A percentile compares a stretch with the other conserved stretches of the same genome.
Evolutionary conservation across 352 stramenopile species (phyloP).

Genomic region (Blastocystis hominis): DNA sequence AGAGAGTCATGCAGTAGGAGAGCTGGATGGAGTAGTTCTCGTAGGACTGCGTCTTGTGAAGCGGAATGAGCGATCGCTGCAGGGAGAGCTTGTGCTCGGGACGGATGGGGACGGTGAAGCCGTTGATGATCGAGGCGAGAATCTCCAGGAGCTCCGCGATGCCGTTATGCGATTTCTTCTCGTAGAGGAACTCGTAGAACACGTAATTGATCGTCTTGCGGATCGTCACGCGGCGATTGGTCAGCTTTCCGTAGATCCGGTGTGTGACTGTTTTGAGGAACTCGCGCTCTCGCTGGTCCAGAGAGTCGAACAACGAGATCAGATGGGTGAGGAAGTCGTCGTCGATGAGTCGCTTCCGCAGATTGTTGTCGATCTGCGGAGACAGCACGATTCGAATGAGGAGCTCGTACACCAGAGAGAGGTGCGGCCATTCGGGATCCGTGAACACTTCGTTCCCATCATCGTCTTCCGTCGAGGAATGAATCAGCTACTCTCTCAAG

Average conservation of each 20-base stretch:
- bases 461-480: conserved; percentile 93
- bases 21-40: conserved; percentile 94
- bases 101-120: conserved; percentile 96
- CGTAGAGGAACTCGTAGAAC: conserved; percentile 97
- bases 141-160: conserved; percentile 95
- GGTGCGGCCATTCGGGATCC: conserved; percentile 88
- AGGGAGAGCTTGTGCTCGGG: conserved; percentile 90
- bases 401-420: conserved; percentile 97
- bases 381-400: conserved; percentile 94
- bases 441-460: conserved; percentile 93
- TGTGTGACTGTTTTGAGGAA: conserved; percentile 98
- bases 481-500: conserved; percentile 59
- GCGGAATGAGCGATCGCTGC: conserved; percentile 82
- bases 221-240: conserved; percentile 93
- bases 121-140: conserved; percentile 95
- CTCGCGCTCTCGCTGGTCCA: conserved; percentile 92
- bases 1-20: conserved; percentile 98
- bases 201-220: conserved; percentile 90
- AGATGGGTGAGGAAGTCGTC: conserved; percentile 88
- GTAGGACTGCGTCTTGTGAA: conserved; percentile 94
- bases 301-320: conserved; percentile 86
- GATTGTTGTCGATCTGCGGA: conserved; percentile 90
- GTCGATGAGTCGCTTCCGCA: conserved; percentile 84
- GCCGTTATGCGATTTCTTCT: conserved; percentile 83
- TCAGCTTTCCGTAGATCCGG: conserved; percentile 98